These are phyloP conservation scores for Pyricularia grisea DNA, from an alignment of 2,329 filamentous ascomycete species.

Conservation along the genomic window DNA sequence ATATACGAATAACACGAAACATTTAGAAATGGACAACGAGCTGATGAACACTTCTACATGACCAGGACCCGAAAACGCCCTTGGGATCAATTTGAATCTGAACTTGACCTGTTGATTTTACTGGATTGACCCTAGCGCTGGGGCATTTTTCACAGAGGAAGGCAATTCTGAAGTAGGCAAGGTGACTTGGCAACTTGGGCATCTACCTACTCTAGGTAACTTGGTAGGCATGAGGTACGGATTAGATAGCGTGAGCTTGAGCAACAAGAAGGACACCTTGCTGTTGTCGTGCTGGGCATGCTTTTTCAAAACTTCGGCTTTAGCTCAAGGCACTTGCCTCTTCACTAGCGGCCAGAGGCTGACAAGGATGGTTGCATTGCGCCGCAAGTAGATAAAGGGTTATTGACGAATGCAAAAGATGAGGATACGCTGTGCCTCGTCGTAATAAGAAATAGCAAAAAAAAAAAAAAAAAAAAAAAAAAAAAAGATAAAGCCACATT, in stretches of 20 bases:
- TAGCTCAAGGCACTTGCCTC: neutral
- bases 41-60: too few relatives aligned
- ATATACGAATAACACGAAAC: too few relatives aligned
- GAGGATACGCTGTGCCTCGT: neutral
- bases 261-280: neutral
- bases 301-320: neutral
- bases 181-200: too few relatives aligned
- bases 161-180: too few relatives aligned
- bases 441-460: slow-evolving; percentile 1
- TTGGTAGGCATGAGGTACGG: neutral
- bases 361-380: neutral
- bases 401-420: neutral
- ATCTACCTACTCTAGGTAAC: too few relatives aligned
- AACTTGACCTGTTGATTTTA: too few relatives aligned
- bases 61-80: too few relatives aligned
- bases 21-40: too few relatives aligned
- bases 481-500: neutral
- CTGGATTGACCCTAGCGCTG: too few relatives aligned
- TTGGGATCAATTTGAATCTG: too few relatives aligned
- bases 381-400: neutral
- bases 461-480: slow-evolving; percentile 2
- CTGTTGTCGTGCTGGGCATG: neutral
- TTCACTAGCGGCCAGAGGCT: neutral
- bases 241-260: neutral
- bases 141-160: too few relatives aligned